Evolutionary conservation across 768 basidiomycete species (phyloP).

Genomic region (Lactifluus piperatus): DNA sequence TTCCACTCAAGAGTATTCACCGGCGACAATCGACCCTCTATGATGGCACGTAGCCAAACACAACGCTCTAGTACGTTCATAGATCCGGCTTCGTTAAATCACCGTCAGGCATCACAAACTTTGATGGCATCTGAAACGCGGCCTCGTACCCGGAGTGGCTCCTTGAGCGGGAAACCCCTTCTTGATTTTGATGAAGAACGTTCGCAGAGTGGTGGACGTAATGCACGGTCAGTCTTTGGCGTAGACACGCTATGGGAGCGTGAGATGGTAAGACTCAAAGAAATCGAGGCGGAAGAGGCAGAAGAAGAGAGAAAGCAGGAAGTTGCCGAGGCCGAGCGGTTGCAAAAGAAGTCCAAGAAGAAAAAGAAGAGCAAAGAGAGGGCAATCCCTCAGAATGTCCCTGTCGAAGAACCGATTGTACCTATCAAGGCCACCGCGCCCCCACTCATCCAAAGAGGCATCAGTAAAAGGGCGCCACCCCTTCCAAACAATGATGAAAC

Average conservation of each 20-base stretch:
- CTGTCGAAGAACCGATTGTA: constrained; percentile 4
- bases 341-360: constrained; percentile 29
- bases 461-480: constrained; percentile 25
- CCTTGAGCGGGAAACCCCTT: constrained; percentile 52
- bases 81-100: constrained; percentile 53
- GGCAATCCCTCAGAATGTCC: constrained; percentile 15
- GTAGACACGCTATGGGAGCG: constrained; percentile 90
- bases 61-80: constrained; percentile 65
- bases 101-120: constrained; percentile 37
- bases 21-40: constrained; percentile 83
- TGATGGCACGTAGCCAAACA: constrained; percentile 80
- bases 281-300: constrained; percentile 65
- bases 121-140: constrained; percentile 36
- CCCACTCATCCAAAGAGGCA: constrained; percentile 30
- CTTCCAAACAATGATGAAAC: constrained; percentile 38
- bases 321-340: constrained; percentile 39
- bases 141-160: constrained; percentile 39
- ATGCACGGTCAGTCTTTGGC: constrained; percentile 79
- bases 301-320: constrained; percentile 44
- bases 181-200: constrained; percentile 52
- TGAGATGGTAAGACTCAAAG: constrained; percentile 72
- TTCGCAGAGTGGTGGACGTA: constrained; percentile 23
- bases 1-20: constrained; percentile 62
- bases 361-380: constrained; percentile 41
- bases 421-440: constrained; percentile 25